These are phyloP conservation scores for Candida tetrigidarum DNA, from an alignment of 1,139 yeast genomes.

Conservation along the genomic window DNA sequence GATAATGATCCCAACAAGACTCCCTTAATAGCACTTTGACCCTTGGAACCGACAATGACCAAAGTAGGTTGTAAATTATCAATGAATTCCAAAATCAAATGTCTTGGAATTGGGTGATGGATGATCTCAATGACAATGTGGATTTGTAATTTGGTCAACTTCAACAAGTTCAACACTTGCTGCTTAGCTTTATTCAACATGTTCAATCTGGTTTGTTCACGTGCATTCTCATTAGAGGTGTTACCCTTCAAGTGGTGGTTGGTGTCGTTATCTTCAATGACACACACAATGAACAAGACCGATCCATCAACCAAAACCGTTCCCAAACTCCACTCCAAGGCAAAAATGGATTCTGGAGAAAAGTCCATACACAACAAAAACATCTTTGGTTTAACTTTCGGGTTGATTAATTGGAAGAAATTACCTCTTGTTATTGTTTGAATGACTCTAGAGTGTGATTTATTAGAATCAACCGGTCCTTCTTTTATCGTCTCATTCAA, in stretches of 20 bases:
- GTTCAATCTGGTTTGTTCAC: constrained; percentile 55
- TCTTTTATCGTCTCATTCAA: constrained; percentile 63
- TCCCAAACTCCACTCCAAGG: constrained; percentile 90
- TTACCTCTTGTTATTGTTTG: constrained; percentile 76
- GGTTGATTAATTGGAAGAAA: constrained; percentile 57
- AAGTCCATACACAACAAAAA: constrained; percentile 81
- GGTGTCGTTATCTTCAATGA: constrained; percentile 67
- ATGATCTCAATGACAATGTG: constrained; percentile 77
- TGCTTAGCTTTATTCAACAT: constrained; percentile 67
- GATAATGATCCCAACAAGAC: constrained; percentile 76
- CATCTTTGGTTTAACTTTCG: constrained; percentile 62
- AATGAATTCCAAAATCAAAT: constrained; percentile 79
- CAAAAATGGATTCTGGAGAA: constrained; percentile 84
- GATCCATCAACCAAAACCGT: constrained; percentile 85
- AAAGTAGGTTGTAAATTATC: constrained; percentile 83
- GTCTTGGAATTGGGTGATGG: constrained; percentile 88
- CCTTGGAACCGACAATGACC: constrained; percentile 83
- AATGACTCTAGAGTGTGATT: constrained; percentile 57
- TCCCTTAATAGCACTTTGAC: constrained; percentile 75
- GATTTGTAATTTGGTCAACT: constrained; percentile 73
- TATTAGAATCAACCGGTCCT: constrained; percentile 64
- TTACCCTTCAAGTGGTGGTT: constrained; percentile 50
- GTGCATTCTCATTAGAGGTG: constrained; percentile 42
- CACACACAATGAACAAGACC: constrained; percentile 78
- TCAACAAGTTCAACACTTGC: constrained; percentile 60